Base-by-base conservation (phyloP, 208 protist genomes). In the Endotrypanum monterogeii region DNA sequence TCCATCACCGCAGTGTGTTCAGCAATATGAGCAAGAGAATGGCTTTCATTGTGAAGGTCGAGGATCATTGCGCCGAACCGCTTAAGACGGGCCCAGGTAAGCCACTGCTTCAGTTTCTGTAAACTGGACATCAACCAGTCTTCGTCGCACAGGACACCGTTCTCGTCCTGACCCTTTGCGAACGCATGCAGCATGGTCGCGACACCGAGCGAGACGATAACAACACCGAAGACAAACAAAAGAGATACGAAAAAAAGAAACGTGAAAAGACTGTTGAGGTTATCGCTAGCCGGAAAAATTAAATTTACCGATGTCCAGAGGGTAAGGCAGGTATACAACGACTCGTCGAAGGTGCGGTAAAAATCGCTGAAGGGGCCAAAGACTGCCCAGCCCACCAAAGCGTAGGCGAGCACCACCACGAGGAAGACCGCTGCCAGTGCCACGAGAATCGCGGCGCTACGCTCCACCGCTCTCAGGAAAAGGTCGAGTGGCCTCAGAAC, bases 291-390 rank as follows among this genome's bases (percentile, higher is more conserved):
- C n/a, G 74, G 28, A 25, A 73, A 16, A 41, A 78, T 4, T 23
- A 62, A 12, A 11, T 28, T 9, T 6, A 35, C 50, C 1, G 74
- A 62, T 56, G 54, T 60, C 52, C 73, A 63, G 66, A 37, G 63
- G 41, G 66, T 56, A 4, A 78, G 66, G 28, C 57, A 52, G n/a
- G 73, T 28, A 55, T 58, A 72, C 8, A 78, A 48, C 0, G 73
- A 35, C 14, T 48, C 62, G 46, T 55, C 73, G 41, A 78, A 78
- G 56, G 52, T 72, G 54, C 39, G 63, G 56, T 72, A 78, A 18
- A 28, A 72, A 30, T 52, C 54, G 0, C 7, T 37, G 2, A 67
- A 23, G 11, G 73, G 66, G 0, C 73, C 73, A 25, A 78, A 78
- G 16, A 72, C 73, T 32, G 66, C 66, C 28, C 55, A 25, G 25